Base-by-base conservation (phyloP, 2,329 filamentous ascomycete genomes). In the Coleophoma cylindrospora region DNA sequence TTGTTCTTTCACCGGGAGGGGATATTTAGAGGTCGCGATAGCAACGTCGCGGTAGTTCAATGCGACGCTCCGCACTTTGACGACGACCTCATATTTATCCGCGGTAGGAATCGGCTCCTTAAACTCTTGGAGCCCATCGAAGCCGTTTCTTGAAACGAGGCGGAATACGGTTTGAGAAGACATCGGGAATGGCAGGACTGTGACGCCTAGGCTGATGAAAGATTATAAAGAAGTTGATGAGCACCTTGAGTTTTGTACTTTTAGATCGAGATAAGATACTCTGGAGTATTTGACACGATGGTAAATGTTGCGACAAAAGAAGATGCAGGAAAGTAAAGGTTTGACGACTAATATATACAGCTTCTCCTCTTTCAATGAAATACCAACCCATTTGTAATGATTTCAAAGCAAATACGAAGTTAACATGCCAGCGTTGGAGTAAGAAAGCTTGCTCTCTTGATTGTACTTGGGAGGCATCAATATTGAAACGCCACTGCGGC, bases 1-100 rank as follows among this genome's bases (percentile, higher is more conserved):
- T 4, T 66, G 50, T 3, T 64, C 59, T 45, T 65, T 66, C n/a
- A 65, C 57, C 0, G 59, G 53, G 12, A 67, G 53, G 2, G 64
- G 66, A 48, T 70, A 70, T 10, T 48, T 55, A 3, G 48, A 48
- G 7, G 41, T 64, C 9, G 61, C 58, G 21, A 70, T 59, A n/a
- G 56, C 59, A 14, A 64, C 46, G 44, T 70, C 68, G 22, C 67
- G 63, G 51, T 61, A 67, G 54, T 70, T 70, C 12, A 70, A 57
- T 8, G 64, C 50, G 4, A 68, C 60, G 49, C 55, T 60, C 12
- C 60, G 62, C 5, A 67, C 52, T 40, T 56, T 60, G 44, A 68
- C 53, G 5, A 69, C 58, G 41, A 67, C 57, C 50, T 68, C 62
- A 43, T 62, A 41, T 4, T 52, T 48, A 8, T 56, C 49, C 11